phyloP scores from a whole-genome alignment of 164 flowering plant genomes.

The Chloranthus sessilifolius region DNA sequence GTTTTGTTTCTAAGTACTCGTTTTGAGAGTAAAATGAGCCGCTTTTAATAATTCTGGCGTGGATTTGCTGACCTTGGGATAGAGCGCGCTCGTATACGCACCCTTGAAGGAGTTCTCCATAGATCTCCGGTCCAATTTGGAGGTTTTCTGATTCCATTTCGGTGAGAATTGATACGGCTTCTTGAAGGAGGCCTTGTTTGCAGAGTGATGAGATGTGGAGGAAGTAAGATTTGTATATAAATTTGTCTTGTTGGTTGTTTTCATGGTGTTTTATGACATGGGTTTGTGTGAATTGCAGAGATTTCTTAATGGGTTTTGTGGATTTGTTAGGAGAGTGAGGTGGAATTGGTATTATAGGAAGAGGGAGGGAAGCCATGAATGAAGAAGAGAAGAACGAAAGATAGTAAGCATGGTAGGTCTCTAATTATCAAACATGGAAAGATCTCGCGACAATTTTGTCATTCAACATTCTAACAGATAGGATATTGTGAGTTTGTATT shows the following conservation, averaged over 20 bases:
- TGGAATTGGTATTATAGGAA: slow-evolving; percentile 21
- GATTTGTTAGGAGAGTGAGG: slow-evolving; percentile 12
- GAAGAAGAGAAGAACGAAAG: too few relatives aligned
- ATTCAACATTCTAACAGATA: too few relatives aligned
- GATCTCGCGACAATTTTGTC: too few relatives aligned
- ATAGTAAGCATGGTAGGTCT: too few relatives aligned
- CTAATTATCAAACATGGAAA: too few relatives aligned
- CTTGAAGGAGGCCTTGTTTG: slow-evolving; percentile 36
- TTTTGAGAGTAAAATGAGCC: slow-evolving; percentile 42
- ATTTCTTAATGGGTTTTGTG: slow-evolving; percentile 12
- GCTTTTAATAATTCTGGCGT: slow-evolving; percentile 46
- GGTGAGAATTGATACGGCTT: slow-evolving; percentile 38
- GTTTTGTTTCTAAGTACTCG: slow-evolving; percentile 57
- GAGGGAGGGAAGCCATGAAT: slow-evolving; percentile 46
- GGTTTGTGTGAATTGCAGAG: slow-evolving; percentile 13
- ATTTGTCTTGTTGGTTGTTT: slow-evolving; percentile 1
- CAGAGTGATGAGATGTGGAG: slow-evolving; percentile 45
- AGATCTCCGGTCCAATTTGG: slow-evolving; percentile 51
- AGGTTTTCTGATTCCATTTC: slow-evolving; percentile 30
- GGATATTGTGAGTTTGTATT: too few relatives aligned
- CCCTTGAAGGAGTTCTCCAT: slow-evolving; percentile 65
- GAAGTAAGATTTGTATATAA: slow-evolving; percentile 33
- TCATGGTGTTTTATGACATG: slow-evolving; percentile 14
- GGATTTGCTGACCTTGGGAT: slow-evolving; percentile 58
- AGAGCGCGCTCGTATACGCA: slow-evolving; percentile 52